Conservation (phyloP, 495 filamentous ascomycete species). For the Neurospora tetraspora region DNA sequence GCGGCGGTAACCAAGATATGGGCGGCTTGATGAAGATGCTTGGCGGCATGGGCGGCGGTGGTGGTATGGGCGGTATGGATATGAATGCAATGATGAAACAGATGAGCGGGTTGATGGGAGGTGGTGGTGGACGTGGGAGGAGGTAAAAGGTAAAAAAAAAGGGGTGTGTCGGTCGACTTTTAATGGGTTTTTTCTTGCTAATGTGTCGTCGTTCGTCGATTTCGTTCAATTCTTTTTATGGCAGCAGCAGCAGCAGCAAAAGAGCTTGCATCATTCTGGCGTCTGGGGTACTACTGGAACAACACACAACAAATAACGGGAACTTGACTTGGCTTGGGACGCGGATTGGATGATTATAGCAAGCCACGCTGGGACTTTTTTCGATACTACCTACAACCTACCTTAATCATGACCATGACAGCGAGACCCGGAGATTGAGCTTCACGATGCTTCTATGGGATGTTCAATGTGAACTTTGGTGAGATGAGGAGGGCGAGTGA, state of each 20-base stretch:
- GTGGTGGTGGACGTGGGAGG: conserved; percentile 18
- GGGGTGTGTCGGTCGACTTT: not conserved
- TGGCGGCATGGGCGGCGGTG: conserved; percentile 44
- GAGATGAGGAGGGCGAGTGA: not conserved
- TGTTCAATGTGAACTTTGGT: not conserved
- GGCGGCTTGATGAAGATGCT: conserved; percentile 78
- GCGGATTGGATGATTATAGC: not conserved
- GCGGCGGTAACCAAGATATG: conserved; percentile 66
- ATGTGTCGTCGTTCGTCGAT: not conserved
- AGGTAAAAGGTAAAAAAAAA: conserved; percentile 1
- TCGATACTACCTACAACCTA: not conserved
- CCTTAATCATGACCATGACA: not conserved
- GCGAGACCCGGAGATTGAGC: not conserved
- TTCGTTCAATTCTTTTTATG: not conserved
- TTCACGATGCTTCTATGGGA: not conserved
- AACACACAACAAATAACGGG: not conserved
- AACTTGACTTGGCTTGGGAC: not conserved
- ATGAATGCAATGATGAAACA: conserved; percentile 79
- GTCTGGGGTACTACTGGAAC: not conserved
- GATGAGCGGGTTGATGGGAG: conserved; percentile 51
- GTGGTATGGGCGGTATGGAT: conserved; percentile 62
- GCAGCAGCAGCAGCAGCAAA: not conserved
- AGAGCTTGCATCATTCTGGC: not conserved
- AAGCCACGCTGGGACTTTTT: not conserved
- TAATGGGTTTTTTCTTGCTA: not conserved